These are phyloP conservation scores for Pseudozyma flocculosa DNA, from an alignment of 1,284 basidiomycete genomes.

Conservation along the genomic window DNA sequence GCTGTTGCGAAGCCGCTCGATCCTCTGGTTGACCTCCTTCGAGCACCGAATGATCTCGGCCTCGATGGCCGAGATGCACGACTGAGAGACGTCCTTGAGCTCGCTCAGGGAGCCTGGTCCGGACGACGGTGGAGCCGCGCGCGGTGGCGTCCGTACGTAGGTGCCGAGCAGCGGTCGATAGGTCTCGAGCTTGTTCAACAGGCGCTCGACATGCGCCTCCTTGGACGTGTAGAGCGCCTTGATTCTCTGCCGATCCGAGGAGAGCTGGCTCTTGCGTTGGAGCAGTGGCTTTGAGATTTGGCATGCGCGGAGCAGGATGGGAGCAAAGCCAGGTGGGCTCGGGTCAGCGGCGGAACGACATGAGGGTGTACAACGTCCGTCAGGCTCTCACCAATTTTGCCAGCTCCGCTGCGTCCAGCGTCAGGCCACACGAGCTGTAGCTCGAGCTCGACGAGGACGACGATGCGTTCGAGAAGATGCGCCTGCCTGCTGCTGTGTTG, in stretches of 20 bases:
- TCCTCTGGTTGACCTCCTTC: slow-evolving; percentile 36
- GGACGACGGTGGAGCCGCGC: slow-evolving; percentile 4
- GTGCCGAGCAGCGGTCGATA: slow-evolving; percentile 32
- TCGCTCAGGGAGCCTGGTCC: background rate
- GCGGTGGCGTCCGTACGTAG: slow-evolving; percentile 25
- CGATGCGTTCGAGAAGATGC: background rate
- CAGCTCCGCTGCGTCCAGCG: background rate
- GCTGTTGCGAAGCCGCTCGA: slow-evolving; percentile 34
- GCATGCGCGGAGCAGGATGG: too few relatives aligned
- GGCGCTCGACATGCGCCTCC: slow-evolving; percentile 25
- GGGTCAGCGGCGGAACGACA: too few relatives aligned
- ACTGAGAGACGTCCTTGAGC: slow-evolving; percentile 34
- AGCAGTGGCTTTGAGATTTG: slow-evolving; percentile 16
- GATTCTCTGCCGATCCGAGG: slow-evolving; percentile 25
- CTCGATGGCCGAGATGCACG: slow-evolving; percentile 27
- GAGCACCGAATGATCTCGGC: slow-evolving; percentile 41
- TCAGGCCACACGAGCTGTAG: too few relatives aligned
- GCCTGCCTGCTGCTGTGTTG: too few relatives aligned
- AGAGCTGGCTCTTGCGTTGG: slow-evolving; percentile 21
- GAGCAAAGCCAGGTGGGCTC: background rate
- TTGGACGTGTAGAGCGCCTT: slow-evolving; percentile 19
- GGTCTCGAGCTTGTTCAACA: slow-evolving; percentile 19
- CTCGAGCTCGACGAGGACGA: background rate
- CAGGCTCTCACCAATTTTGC: background rate
- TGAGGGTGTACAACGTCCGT: background rate